Base-by-base conservation (phyloP, 2,329 filamentous ascomycete genomes). In the Emergomyces africanus region DNA sequence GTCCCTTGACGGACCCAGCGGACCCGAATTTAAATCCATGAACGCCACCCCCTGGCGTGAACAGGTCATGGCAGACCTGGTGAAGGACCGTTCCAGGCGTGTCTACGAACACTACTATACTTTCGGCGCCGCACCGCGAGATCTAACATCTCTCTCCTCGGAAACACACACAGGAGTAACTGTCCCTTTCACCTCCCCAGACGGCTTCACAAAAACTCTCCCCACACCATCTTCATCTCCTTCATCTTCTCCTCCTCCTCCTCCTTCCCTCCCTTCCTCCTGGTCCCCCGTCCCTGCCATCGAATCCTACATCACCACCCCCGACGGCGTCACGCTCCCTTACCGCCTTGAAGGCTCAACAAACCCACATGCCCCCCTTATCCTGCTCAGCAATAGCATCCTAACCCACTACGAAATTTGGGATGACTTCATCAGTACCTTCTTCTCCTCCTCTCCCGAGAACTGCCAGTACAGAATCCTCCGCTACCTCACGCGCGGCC, bases 301-400 rank as follows among this genome's bases (percentile, higher is more conserved):
- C 61, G 75, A 81, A 61, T 90, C 88, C 0, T 88, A 81, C 65
- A 74, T 91, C 63, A 86, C 83, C 0, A 83, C 86, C 0, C 67
- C 77, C 0, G 89, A 95, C 67, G 83, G 83, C 1, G 83, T 90
- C 5, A 70, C 75, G 2, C 80, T 95, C 15, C 83, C 84, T 0
- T 95, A 89, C 73, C 81, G 84, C 15, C 79, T 95, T 1, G 88
- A 94, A 71, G 90, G 90, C 58, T 87, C 82, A 63, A 67, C 81
- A 0, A 79, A 84, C 37, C 82, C 84, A 0, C 69, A 80, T 23
- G 87, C 89, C 0, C 89, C 89, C 0, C 81, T 87, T 0, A 78
- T 95, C 12, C 84, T 89, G 23, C 86, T 91, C 64, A 81, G 80
- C 72, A 95, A 95, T 77, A 91, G 87, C 0, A 85, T 95, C 55